These are phyloP conservation scores for Yamadazyma tumulicola DNA, from an alignment of 805 yeast species.

Conservation along the genomic window DNA sequence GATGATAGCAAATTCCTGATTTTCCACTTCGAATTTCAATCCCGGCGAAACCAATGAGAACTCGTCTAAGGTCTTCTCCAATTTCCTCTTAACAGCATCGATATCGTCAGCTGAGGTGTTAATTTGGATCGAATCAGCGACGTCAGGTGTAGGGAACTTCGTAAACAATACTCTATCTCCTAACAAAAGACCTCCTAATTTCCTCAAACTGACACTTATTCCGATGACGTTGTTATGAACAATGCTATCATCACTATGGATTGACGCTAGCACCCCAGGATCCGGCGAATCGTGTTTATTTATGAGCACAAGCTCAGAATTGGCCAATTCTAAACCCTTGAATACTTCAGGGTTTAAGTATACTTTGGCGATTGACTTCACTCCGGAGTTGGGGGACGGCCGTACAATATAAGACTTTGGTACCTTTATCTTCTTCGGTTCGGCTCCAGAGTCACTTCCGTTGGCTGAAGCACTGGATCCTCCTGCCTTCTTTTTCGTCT, in stretches of 20 bases:
- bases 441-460: slow-evolving; percentile 8
- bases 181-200: slow-evolving; percentile 39
- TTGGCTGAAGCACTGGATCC: slow-evolving; percentile 1
- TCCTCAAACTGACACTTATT: slow-evolving; percentile 24
- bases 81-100: slow-evolving; percentile 18
- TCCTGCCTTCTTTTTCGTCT: slow-evolving; percentile 3
- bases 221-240: slow-evolving; percentile 26
- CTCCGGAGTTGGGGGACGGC: slow-evolving; percentile 20
- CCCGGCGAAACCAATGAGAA: slow-evolving; percentile 64
- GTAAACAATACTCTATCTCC: slow-evolving; percentile 47
- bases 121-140: slow-evolving; percentile 2
- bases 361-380: slow-evolving; percentile 36
- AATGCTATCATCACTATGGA: slow-evolving; percentile 31
- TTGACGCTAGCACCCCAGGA: slow-evolving; percentile 44
- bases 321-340: slow-evolving; percentile 42
- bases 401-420: slow-evolving; percentile 42
- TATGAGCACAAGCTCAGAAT: slow-evolving; percentile 45
- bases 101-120: neutral
- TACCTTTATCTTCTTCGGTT: slow-evolving; percentile 31
- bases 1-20: slow-evolving; percentile 18
- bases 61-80: slow-evolving; percentile 45
- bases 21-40: slow-evolving; percentile 18
- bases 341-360: slow-evolving; percentile 43
- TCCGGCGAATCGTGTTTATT: slow-evolving; percentile 40
- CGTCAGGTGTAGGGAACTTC: slow-evolving; percentile 48